Evolutionary conservation across 345 rosid genomes (phyloP), one percentile per base, ranked within the genome.

Genomic region (Pistacia atlantica): DNA sequence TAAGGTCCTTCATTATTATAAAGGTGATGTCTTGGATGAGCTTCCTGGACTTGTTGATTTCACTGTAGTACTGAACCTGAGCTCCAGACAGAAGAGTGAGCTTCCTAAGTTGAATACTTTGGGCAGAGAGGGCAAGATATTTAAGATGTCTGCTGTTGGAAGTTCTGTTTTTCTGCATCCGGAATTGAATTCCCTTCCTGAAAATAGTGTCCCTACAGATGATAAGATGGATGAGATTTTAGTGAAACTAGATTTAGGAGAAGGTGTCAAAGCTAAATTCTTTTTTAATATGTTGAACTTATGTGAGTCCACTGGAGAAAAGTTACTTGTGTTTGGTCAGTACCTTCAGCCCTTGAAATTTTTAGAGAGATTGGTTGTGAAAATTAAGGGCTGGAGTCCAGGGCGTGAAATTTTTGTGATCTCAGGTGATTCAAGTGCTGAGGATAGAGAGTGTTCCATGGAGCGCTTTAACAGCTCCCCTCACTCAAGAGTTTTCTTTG

Each of bases 41-140:
- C 95, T 95, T 75, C 98, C 90, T 20, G 96, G 95, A 65, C 90
- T 93, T 17, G 82, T 83, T 69, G 98, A 95, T 77, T 95, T 89
- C 81, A 93, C 94, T 3, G 91, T 91, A 16, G 75, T 88, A 67
- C 90, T 95, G n/a, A 89, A 86, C 65, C 88, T 93, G 12, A 93
- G 88, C 78, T 68, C 79, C 51, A 80, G 42, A 56, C 99, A 93
- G 84, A 87, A 81, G 80, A 80, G 46, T 5, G 89, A 89, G 83
- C 87, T 88, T 48, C 68, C 85, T 64, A 79, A 82, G 73, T 65
- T 90, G 59, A 87, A 71, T 81, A 81, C 79, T 69, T 72, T 76
- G 33, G 75, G 83, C 0, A 62, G 89, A 82, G 87, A 89, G 33
- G 75, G 83, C 0, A 59, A 88, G 81, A 88, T 86, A 83, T 91